A percentile compares a stretch with the other conserved stretches of the same genome.
These are phyloP conservation scores for Entamoeba dispar DNA, from an alignment of 208 protist species.

Conservation along the genomic window DNA sequence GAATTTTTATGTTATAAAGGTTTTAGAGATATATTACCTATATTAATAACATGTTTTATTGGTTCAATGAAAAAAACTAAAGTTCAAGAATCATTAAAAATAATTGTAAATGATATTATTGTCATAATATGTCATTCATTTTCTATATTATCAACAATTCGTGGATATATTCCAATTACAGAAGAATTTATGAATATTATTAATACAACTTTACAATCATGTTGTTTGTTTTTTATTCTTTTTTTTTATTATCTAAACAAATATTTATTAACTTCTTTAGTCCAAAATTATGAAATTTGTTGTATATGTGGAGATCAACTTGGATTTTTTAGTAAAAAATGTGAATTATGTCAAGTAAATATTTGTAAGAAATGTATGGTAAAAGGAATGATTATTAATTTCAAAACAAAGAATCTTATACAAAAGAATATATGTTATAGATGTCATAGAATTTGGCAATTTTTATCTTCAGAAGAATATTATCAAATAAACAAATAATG, in stretches of 20 bases:
- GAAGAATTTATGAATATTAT: too few relatives aligned
- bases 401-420: not conserved
- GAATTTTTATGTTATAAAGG: not conserved
- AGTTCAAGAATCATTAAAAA: not conserved
- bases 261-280: not conserved
- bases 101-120: too few relatives aligned
- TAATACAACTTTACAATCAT: too few relatives aligned
- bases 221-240: too few relatives aligned
- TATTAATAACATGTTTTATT: not conserved
- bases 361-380: not conserved
- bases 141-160: too few relatives aligned
- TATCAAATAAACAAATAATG: not conserved
- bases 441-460: not conserved
- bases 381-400: not conserved
- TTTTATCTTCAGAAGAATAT: not conserved
- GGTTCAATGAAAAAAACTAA: not conserved
- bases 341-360: not conserved
- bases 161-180: too few relatives aligned
- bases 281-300: not conserved
- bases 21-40: not conserved
- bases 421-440: not conserved
- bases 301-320: not conserved
- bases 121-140: too few relatives aligned
- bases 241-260: too few relatives aligned
- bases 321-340: not conserved